A percentile compares a stretch with the other conserved stretches of the same genome.
Evolutionary conservation across 2,329 filamentous ascomycete species (phyloP).

Genomic region (Calycina herbarum): DNA sequence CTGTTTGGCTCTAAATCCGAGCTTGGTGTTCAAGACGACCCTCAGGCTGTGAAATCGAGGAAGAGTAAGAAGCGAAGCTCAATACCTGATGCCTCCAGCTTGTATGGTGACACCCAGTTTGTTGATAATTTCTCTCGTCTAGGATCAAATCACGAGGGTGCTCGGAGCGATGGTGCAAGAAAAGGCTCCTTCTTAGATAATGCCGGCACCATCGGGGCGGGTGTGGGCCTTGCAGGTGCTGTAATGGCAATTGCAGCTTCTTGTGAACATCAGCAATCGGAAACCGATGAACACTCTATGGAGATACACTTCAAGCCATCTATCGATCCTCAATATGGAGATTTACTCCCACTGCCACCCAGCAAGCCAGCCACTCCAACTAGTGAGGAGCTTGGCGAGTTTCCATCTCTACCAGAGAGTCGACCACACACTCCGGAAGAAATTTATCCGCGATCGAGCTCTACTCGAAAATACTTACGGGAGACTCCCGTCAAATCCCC

Average conservation of each 20-base stretch:
- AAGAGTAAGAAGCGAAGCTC: too few species aligned
- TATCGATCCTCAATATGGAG: constrained; percentile 66
- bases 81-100: too few species aligned
- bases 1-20: too few species aligned
- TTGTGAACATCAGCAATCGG: constrained; percentile 32
- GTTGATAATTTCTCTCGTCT: too few species aligned
- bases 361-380: constrained; percentile 55
- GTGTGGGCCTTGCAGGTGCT: constrained; percentile 62
- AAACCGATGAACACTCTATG: constrained; percentile 35
- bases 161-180: too few species aligned
- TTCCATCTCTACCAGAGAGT: constrained; percentile 60
- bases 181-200: too few species aligned
- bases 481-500: constrained; percentile 36
- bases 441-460: constrained; percentile 9
- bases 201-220: constrained; percentile 37
- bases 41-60: too few species aligned
- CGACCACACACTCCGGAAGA: constrained; percentile 47
- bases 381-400: constrained; percentile 37
- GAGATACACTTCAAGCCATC: constrained; percentile 60
- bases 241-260: constrained; percentile 36
- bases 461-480: constrained; percentile 29
- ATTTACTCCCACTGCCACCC: constrained; percentile 63
- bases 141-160: too few species aligned
- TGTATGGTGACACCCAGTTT: too few species aligned
- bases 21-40: too few species aligned